Conservation (phyloP, 2,329 filamentous ascomycete genomes). For the Phaeomoniella chlamydospora region DNA sequence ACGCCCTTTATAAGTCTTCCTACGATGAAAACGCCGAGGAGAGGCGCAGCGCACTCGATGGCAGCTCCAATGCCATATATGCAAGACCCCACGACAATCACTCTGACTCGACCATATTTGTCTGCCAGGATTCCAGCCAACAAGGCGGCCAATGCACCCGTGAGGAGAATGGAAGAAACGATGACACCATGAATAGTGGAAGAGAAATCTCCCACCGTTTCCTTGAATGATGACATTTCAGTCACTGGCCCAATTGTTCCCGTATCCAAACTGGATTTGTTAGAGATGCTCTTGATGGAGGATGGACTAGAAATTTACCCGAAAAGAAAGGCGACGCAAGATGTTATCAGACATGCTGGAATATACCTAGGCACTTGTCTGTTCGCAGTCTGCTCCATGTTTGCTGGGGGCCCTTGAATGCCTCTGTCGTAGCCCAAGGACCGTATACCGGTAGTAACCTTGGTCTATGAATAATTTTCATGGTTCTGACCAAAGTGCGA, state of each 20-base stretch:
- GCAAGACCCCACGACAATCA: constrained; percentile 34
- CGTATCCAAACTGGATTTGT: constrained; percentile 23
- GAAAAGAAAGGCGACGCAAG: not conserved
- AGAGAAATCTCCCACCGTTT: constrained; percentile 35
- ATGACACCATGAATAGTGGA: constrained; percentile 41
- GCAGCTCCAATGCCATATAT: constrained; percentile 40
- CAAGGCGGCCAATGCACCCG: constrained; percentile 41
- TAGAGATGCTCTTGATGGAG: not conserved
- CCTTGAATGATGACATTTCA: constrained; percentile 37
- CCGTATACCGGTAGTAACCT: too few species aligned
- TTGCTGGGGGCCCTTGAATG: too few species aligned
- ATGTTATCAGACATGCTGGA: not conserved
- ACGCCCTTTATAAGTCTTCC: constrained; percentile 43
- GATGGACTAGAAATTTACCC: not conserved
- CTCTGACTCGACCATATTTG: constrained; percentile 33
- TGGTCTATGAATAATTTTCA: too few species aligned
- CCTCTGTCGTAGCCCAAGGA: too few species aligned
- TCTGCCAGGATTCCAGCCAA: constrained; percentile 42
- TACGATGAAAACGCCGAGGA: constrained; percentile 37
- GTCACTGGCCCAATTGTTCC: constrained; percentile 47
- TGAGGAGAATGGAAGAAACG: constrained; percentile 45
- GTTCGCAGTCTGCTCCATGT: too few species aligned
- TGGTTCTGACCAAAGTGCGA: too few species aligned
- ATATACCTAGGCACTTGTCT: not conserved
- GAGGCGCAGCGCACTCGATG: constrained; percentile 33